Evolutionary conservation across 306 rosid species (phyloP), one percentile per base, ranked within the genome.

Genomic region (Myrica gale): DNA sequence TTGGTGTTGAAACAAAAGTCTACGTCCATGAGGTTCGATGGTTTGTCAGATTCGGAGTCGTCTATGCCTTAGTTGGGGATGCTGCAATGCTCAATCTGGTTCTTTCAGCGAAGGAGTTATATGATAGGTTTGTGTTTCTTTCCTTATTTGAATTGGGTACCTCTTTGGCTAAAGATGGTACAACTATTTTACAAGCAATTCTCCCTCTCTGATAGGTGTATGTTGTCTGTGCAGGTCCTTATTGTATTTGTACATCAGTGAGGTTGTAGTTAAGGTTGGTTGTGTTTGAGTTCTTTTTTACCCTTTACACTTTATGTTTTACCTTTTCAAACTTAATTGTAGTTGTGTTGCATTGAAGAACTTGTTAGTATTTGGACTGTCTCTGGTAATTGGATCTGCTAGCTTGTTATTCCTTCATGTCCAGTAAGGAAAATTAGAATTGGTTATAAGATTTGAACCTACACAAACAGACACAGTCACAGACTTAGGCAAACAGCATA

Each of bases 1-100:
- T 85, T 81, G 79, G 74, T 58, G 68, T 87, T 54, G 97, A 95
- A 85, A 92, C 97, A 15, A 90, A 82, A 79, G 91, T 92, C 76
- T 95, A 95, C 80, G 80, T 92, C 76, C 8, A 13, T 75, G 97
- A 95, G 80, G 74, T 87, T 68, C 93, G 99, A 73, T 95, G 99
- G 99, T 85, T 88, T 82, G 82, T 92, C 70, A 77, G 99, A 82
- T 95, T 92, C 80, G 96, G 92, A 54, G 85, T 95, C 72, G 66
- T 92, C 53, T 95, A 90, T 83, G 54, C 88, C 72, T 58, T 88
- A 68, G 90, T 95, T 42, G 99, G 93, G 65, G 96, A 88, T 83
- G 87, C 90, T 44, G 97, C 86, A 63, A 69, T 92, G 99, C 69
- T 92, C 83, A 92, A 86, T 87, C 88, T 90, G 74, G 73, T 95